A percentile compares a stretch with the other conserved stretches of the same genome.
Evolutionary conservation across 2,329 filamentous ascomycete genomes (phyloP).

Genomic region (Orbilia ellipsospora): DNA sequence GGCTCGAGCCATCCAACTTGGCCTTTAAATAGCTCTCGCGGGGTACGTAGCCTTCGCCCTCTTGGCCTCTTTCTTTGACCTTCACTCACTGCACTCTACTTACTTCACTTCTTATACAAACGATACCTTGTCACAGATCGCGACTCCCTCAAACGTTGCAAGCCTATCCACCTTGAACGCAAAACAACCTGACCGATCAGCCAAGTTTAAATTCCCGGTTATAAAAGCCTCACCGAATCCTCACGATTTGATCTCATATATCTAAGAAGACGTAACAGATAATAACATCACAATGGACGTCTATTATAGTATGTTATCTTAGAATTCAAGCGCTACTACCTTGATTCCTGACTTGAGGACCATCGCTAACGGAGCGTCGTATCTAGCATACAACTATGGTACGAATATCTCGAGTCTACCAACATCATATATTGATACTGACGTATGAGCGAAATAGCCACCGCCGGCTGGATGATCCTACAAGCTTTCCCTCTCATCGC

Average conservation of each 20-base stretch:
- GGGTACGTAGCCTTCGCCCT: background rate
- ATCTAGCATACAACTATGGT: constrained; percentile 49
- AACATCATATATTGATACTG: background rate
- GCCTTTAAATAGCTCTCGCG: constrained; percentile 18
- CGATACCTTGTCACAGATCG: too few relatives aligned
- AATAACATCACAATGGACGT: constrained; percentile 24
- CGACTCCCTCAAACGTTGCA: too few relatives aligned
- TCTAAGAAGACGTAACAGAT: too few relatives aligned
- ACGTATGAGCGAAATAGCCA: constrained; percentile 62
- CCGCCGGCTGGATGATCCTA: constrained; percentile 67
- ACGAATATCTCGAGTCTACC: background rate
- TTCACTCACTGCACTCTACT: background rate
- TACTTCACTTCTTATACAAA: too few relatives aligned
- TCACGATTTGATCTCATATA: too few relatives aligned
- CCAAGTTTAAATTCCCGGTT: too few relatives aligned
- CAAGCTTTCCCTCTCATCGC: constrained; percentile 70
- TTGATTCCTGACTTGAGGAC: too few relatives aligned
- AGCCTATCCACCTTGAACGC: too few relatives aligned
- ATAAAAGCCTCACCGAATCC: too few relatives aligned
- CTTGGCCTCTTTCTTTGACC: background rate
- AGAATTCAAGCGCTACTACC: background rate
- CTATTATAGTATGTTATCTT: constrained; percentile 39
- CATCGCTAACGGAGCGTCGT: background rate
- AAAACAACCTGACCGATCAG: too few relatives aligned
- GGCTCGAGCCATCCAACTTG: background rate